phyloP scores from a whole-genome alignment of 169 alveolate genomes.

The Nephromyces sp. region DNA sequence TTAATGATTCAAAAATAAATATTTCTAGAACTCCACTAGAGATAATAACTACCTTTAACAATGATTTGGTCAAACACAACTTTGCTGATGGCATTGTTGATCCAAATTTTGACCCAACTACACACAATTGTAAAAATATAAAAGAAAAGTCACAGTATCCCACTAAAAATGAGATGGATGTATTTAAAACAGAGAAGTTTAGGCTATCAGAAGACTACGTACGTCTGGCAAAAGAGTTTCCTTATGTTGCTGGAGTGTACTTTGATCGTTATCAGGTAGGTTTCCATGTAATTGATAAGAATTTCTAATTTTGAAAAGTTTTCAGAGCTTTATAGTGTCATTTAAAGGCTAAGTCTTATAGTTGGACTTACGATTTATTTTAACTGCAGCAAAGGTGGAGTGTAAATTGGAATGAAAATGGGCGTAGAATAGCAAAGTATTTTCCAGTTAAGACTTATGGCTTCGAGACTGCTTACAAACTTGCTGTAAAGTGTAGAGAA shows the following conservation, averaged over 20 bases:
- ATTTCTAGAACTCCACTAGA: no score
- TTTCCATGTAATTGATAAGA: neutral
- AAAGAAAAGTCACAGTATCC: no score
- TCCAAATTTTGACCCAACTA: no score
- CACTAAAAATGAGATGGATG: conserved; percentile 39
- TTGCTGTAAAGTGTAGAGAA: conserved; percentile 48
- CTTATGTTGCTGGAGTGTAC: conserved; percentile 52
- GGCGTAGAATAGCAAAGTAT: conserved; percentile 55
- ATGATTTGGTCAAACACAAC: no score
- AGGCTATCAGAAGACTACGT: conserved; percentile 47
- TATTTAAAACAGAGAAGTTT: conserved; percentile 45
- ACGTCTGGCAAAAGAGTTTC: conserved; percentile 48
- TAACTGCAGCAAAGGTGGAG: conserved; percentile 53
- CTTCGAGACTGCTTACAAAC: conserved; percentile 46
- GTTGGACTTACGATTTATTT: neutral
- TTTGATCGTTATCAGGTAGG: conserved; percentile 48
- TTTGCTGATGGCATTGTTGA: no score
- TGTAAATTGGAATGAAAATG: conserved; percentile 56
- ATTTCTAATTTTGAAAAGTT: neutral
- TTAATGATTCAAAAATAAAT: no score
- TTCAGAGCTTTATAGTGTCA: no score
- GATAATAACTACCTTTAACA: no score
- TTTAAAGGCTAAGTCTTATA: neutral
- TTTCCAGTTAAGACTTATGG: conserved; percentile 55
- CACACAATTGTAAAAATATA: no score